Base-by-base conservation (phyloP, 1,139 yeast genomes). In the Protomyces pachydermus region DNA sequence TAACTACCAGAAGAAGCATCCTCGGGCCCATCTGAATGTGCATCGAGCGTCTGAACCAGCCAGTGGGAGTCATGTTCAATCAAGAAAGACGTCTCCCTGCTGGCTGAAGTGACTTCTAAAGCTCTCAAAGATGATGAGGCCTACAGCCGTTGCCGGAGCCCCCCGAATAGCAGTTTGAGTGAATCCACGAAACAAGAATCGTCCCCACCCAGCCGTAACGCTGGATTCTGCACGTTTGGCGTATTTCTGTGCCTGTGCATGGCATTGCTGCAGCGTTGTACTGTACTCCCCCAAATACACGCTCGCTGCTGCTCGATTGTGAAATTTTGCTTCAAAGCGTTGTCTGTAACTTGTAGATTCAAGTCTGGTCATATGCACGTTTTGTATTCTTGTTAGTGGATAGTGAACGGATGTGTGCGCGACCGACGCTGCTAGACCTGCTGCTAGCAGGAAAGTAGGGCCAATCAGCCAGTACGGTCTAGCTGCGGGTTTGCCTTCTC, bases 351-450 rank as follows among this genome's bases (percentile, higher is more conserved):
- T 96, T 62, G 87, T 78, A 0, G 93, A 87, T 73, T 90, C 97
- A 35, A 91, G 77, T 66, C 96, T 78, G 48, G 91, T 82, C 56
- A 88, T 78, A 74, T 91, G 96, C 46, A 91, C 79, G 69, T 85
- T 86, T 71, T 91, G 98, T 38, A 91, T 75, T 73, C 88, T 89
- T 16, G 85, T 80, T 45, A 91, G 78, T 0, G 98, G 98, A 70
- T 86, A 91, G 70, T 91, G 97, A 8, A 91, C 84, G 5, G 86
- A 80, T 67, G 91, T 84, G 32, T 91, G 77, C 0, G 91, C 80
- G 42, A 86, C 78, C 0, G 97, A 93, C 0, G 98, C 96, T 3
- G 88, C 80, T 14, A 95, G 91, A 9, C 98, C 98, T 0, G 96
- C 97, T n/a, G 87, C 70, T 50, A 91, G 79, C 3, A 90, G 83